Percentiles rank a stretch among this genome's conserved stretches.
These are phyloP conservation scores for Aspergillus spinulosporus DNA, from an alignment of 2,329 filamentous ascomycete genomes.

Conservation along the genomic window DNA sequence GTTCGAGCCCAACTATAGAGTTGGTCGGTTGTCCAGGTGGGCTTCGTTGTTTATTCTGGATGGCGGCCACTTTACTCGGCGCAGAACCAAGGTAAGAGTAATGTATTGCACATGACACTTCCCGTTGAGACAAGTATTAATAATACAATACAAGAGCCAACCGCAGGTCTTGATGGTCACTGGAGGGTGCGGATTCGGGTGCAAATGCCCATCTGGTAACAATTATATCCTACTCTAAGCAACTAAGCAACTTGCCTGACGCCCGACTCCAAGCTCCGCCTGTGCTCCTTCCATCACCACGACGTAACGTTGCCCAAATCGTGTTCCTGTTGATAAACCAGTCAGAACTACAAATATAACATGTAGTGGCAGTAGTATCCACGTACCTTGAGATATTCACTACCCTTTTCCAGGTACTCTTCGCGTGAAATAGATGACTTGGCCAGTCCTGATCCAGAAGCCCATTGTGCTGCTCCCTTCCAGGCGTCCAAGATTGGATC, in stretches of 20 bases:
- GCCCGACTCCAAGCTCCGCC: constrained; percentile 1
- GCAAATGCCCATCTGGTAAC: background rate
- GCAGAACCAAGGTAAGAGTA: background rate
- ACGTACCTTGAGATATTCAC: constrained; percentile 82
- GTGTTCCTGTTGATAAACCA: constrained; percentile 32
- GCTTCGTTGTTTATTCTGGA: background rate
- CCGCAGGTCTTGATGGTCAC: background rate
- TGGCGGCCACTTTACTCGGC: background rate
- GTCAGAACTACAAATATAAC: background rate
- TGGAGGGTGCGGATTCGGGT: background rate
- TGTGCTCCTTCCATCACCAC: constrained; percentile 22
- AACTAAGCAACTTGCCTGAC: constrained; percentile 6
- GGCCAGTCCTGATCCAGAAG: constrained; percentile 58
- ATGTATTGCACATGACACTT: background rate
- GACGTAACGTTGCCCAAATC: constrained; percentile 40
- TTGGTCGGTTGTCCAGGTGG: background rate
- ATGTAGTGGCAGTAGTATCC: background rate
- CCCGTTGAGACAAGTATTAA: background rate
- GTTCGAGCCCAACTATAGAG: too few relatives aligned
- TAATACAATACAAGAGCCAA: background rate
- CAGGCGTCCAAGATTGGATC: constrained; percentile 86
- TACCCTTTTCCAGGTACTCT: constrained; percentile 89
- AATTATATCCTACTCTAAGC: constrained; percentile 1
- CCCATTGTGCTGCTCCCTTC: constrained; percentile 90
- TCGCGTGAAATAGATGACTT: constrained; percentile 69